These are phyloP conservation scores for Hermanozyma aechmeae DNA, from an alignment of 805 yeast species.

Conservation along the genomic window DNA sequence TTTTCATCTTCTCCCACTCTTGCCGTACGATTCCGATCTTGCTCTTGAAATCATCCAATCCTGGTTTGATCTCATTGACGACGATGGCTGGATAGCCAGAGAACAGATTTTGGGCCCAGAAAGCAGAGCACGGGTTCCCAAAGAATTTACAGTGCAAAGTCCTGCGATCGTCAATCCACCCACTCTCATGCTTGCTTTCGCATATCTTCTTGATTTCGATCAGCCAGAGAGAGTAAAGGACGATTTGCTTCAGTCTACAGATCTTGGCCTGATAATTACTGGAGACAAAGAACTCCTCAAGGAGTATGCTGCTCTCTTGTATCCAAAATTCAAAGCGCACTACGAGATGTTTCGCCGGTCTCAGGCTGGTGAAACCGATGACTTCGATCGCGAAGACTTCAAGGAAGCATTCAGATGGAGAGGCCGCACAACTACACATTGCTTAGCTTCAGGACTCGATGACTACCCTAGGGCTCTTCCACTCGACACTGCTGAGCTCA, in stretches of 20 bases:
- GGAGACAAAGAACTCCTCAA: constrained; percentile 50
- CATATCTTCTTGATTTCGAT: constrained; percentile 39
- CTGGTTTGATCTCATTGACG: constrained; percentile 83
- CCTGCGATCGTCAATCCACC: constrained; percentile 95
- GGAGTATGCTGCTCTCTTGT: constrained; percentile 52
- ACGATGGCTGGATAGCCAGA: constrained; percentile 93
- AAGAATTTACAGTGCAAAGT: constrained; percentile 73
- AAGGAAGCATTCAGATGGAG: constrained; percentile 84
- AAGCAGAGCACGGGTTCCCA: constrained; percentile 81
- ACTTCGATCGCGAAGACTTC: constrained; percentile 48
- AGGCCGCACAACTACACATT: constrained; percentile 78
- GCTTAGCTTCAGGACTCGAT: constrained; percentile 89
- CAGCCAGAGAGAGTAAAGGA: constrained; percentile 17
- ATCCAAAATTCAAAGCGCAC: constrained; percentile 69
- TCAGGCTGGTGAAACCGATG: constrained; percentile 58
- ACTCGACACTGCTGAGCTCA: constrained; percentile 82
- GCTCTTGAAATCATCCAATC: constrained; percentile 72
- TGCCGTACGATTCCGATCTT: constrained; percentile 76
- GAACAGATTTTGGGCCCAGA: constrained; percentile 92
- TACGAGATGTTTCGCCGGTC: constrained; percentile 79
- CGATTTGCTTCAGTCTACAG: no score
- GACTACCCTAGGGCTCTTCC: constrained; percentile 83
- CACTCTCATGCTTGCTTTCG: constrained; percentile 70
- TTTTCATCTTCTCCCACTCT: constrained; percentile 75
- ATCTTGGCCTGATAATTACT: constrained; percentile 45